Evolutionary conservation across 1,284 basidiomycete species (phyloP).

Genomic region (Ceratobasidium sp.): DNA sequence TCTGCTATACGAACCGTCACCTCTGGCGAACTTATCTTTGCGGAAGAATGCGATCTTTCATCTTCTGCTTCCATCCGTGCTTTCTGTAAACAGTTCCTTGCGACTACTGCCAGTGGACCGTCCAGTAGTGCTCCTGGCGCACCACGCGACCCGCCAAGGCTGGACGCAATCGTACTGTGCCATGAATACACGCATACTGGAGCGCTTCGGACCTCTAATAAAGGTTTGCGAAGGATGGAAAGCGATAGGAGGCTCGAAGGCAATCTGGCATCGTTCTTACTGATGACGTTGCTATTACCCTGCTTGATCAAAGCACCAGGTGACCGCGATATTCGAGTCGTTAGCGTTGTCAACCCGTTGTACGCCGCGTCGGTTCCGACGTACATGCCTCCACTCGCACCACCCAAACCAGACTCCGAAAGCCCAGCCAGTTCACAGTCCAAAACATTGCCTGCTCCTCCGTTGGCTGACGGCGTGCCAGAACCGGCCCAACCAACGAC

Average conservation of each 20-base stretch:
- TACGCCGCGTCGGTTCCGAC: conserved; percentile 79
- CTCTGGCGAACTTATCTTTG: conserved; percentile 79
- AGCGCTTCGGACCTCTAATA: conserved; percentile 58
- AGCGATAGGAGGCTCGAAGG: conserved; percentile 49
- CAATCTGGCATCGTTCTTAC: conserved; percentile 77
- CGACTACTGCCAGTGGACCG: conserved; percentile 62
- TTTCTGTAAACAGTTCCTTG: conserved; percentile 66
- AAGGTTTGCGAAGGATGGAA: conserved; percentile 49
- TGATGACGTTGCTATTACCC: conserved; percentile 83
- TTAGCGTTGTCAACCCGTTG: conserved; percentile 86
- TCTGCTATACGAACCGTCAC: conserved; percentile 74
- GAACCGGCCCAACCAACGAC: conserved; percentile 24
- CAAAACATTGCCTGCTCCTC: not conserved
- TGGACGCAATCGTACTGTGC: conserved; percentile 79
- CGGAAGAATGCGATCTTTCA: conserved; percentile 77
- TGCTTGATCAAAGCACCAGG: conserved; percentile 80
- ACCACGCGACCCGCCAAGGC: conserved; percentile 64
- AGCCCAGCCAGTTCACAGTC: conserved; percentile 1
- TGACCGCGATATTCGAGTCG: conserved; percentile 86
- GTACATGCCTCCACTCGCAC: conserved; percentile 58
- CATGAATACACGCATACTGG: conserved; percentile 81
- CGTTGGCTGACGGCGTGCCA: not conserved
- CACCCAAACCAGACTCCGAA: conserved; percentile 49
- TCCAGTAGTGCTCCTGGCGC: conserved; percentile 64
- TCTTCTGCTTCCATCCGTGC: conserved; percentile 73